A percentile compares a stretch with the other conserved stretches of the same genome.
These are phyloP conservation scores for Phytophthora sp. DNA, from an alignment of 352 stramenopile species.

Conservation along the genomic window DNA sequence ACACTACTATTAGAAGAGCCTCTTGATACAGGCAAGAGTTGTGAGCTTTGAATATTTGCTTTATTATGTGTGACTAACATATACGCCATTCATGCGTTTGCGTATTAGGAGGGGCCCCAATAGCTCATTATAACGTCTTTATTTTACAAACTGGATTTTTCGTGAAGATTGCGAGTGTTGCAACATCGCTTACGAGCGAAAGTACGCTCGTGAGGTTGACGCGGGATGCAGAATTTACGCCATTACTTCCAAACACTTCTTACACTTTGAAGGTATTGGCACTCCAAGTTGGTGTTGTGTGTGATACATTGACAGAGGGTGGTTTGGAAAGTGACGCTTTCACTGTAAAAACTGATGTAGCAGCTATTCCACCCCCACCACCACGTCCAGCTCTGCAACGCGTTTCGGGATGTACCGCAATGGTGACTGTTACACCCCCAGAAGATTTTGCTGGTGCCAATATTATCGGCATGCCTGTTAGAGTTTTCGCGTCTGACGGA, in stretches of 20 bases:
- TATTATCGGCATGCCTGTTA: constrained; percentile 12
- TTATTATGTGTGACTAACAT: too few relatives aligned
- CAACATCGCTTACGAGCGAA: constrained; percentile 14
- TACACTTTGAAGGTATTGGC: constrained; percentile 58
- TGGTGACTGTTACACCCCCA: constrained; percentile 23
- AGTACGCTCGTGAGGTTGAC: constrained; percentile 22
- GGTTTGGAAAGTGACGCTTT: constrained; percentile 42
- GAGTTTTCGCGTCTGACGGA: constrained; percentile 14
- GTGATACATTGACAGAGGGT: constrained; percentile 33
- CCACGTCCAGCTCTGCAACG: constrained; percentile 14
- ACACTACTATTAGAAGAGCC: constrained; percentile 35
- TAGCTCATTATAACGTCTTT: constrained; percentile 43
- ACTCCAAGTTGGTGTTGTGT: constrained; percentile 43
- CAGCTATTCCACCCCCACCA: constrained; percentile 34
- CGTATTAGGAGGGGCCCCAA: constrained; percentile 34
- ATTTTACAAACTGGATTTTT: constrained; percentile 17
- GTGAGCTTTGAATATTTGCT: too few relatives aligned
- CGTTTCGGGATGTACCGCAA: constrained; percentile 22
- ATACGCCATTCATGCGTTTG: neutral
- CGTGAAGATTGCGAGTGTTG: constrained; percentile 32
- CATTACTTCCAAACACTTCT: constrained; percentile 25
- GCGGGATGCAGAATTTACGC: constrained; percentile 9
- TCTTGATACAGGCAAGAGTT: constrained; percentile 48
- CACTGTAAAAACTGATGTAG: constrained; percentile 25
- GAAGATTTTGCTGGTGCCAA: constrained; percentile 40